A percentile compares a stretch with the other conserved stretches of the same genome.
These are phyloP conservation scores for Trichoderma oligosporum DNA, from an alignment of 2,329 filamentous ascomycete genomes.

Conservation along the genomic window DNA sequence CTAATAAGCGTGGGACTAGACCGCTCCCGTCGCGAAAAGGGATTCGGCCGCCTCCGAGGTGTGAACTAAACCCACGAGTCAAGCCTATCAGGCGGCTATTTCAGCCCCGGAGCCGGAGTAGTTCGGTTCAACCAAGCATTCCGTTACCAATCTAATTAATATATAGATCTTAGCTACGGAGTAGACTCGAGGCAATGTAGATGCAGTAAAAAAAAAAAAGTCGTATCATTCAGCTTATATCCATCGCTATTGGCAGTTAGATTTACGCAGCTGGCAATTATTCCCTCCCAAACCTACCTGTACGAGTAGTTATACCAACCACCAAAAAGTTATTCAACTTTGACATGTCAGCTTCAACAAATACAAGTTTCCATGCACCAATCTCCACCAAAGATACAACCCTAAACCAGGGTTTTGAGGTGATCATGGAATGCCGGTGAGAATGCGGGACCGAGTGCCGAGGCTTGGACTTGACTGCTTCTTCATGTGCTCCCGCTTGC, in stretches of 20 bases:
- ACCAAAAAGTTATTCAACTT: too few relatives aligned
- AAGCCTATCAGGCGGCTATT: background rate
- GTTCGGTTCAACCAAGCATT: background rate
- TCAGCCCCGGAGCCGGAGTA: background rate
- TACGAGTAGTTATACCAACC: too few relatives aligned
- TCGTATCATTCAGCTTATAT: too few relatives aligned
- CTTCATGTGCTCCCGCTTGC: background rate
- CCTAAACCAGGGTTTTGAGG: background rate
- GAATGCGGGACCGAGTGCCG: constrained; percentile 2
- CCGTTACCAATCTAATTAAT: background rate
- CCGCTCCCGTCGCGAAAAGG: background rate
- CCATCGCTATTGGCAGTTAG: background rate
- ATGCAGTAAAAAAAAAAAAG: too few relatives aligned
- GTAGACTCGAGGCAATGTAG: too few relatives aligned
- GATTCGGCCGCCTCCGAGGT: background rate
- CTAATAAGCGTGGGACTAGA: background rate
- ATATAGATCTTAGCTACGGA: too few relatives aligned
- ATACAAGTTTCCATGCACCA: background rate
- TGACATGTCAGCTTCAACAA: background rate
- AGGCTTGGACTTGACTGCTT: background rate
- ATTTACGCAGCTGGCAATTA: background rate
- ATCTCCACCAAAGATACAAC: background rate
- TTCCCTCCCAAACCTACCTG: too few relatives aligned
- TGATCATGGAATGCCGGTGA: constrained; percentile 3
- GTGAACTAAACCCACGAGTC: background rate